Evolutionary conservation across 176 grass and related monocot genomes (phyloP).

Genomic region (Dactylis glomerata): DNA sequence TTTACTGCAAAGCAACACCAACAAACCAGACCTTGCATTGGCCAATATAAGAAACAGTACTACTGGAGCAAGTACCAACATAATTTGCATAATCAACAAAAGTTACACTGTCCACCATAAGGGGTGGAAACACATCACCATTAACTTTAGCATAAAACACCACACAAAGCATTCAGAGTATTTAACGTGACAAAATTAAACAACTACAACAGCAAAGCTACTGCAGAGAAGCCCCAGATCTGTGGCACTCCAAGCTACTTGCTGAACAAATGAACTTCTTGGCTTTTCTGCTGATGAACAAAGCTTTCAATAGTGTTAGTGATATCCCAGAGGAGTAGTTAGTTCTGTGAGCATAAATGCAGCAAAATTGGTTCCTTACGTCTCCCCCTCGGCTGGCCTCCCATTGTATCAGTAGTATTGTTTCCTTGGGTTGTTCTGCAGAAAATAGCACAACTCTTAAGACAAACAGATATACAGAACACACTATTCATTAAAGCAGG

Average conservation of each 20-base stretch:
- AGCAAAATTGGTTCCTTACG: constrained; percentile 40
- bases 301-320: constrained; percentile 45
- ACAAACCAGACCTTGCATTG: not conserved
- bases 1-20: not conserved
- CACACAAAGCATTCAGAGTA: not conserved
- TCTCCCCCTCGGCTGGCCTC: constrained; percentile 6
- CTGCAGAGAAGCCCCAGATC: constrained; percentile 13
- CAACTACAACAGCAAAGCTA: constrained; percentile 18
- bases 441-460: constrained; percentile 10
- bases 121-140: not conserved
- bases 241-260: constrained; percentile 25
- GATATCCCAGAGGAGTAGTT: constrained; percentile 18
- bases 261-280: constrained; percentile 41
- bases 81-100: not conserved
- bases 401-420: constrained; percentile 58
- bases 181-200: not conserved
- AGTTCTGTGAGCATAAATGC: constrained; percentile 33
- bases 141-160: not conserved
- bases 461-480: not conserved
- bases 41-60: not conserved
- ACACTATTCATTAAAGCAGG: not conserved
- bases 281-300: constrained; percentile 42
- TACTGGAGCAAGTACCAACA: not conserved
- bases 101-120: not conserved
- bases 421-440: constrained; percentile 91